A percentile compares a stretch with the other conserved stretches of the same genome.
Evolutionary conservation across 2,329 filamentous ascomycete species (phyloP).

Genomic region (Exophiala spinifera): DNA sequence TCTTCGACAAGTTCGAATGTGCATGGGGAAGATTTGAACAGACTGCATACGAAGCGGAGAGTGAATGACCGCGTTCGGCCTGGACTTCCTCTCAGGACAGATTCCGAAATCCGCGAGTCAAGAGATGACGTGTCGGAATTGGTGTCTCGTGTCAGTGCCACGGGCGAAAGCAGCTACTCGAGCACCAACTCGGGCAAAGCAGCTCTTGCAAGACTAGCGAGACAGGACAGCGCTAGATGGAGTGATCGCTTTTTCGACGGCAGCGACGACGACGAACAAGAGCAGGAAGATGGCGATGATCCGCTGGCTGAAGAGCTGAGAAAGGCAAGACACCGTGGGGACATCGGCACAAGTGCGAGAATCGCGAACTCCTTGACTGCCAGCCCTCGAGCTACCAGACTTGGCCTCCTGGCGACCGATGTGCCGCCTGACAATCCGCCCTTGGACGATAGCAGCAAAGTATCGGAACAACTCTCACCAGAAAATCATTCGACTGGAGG

Average conservation of each 20-base stretch:
- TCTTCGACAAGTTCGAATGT: constrained; percentile 1
- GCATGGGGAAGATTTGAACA: constrained; percentile 10
- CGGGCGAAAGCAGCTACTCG: constrained; percentile 22
- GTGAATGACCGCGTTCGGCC: not conserved
- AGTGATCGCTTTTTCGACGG: constrained; percentile 64
- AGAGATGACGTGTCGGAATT: constrained; percentile 35
- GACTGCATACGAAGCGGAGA: constrained; percentile 18
- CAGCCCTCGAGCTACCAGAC: constrained; percentile 16
- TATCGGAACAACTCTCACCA: too few relatives aligned
- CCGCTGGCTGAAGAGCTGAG: constrained; percentile 18
- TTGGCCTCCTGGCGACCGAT: not conserved
- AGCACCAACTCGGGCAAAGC: constrained; percentile 25
- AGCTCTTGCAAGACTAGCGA: constrained; percentile 27
- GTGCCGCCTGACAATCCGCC: not conserved
- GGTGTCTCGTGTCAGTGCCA: constrained; percentile 23
- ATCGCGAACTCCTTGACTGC: constrained; percentile 16
- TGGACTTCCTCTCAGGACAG: constrained; percentile 16
- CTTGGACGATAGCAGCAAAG: not conserved
- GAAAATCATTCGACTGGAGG: too few relatives aligned
- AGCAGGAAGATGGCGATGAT: constrained; percentile 32
- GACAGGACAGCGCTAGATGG: constrained; percentile 59
- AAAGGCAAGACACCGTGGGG: constrained; percentile 22
- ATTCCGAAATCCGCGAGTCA: constrained; percentile 28
- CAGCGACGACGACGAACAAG: constrained; percentile 49
- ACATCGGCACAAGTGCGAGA: constrained; percentile 9